Evolutionary conservation across 768 basidiomycete genomes (phyloP), one percentile per base, ranked within the genome.

Genomic region (Phaffia tasmanica): DNA sequence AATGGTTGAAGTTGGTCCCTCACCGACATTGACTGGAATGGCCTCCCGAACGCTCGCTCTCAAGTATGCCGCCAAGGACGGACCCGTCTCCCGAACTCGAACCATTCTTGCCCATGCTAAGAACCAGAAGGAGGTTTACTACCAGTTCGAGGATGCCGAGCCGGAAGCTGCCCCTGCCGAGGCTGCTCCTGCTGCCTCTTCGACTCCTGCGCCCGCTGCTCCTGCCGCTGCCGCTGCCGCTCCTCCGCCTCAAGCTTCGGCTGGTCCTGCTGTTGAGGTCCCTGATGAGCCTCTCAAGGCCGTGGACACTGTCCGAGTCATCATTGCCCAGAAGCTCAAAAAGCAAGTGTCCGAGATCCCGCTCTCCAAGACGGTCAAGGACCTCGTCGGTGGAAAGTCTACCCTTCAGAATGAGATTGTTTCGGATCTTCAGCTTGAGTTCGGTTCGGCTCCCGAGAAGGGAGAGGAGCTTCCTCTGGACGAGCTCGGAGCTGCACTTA

Each of bases 391-490:
- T 32, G 95, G 95, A 70, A 99, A 99, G 78, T 98, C 94, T 21
- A 99, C 95, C 0, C 81, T 99, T 67, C 95, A 98, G 78, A 99
- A 99, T 76, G 95, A 99, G 76, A 97, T 99, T 69, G 80, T 99
- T 54, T 95, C 95, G 57, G 95, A 98, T 74, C 81, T 99, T 49
- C 92, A 95, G 74, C 84, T 89, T 72, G 95, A 99, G 76, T 99
- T 99, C 76, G 73, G 85, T 4, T 88, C 89, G 9, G 90, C 94
- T 1, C 95, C 95, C 0, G 95, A 99, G 80, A 99, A 98, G 80
- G 92, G 89, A 14, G 95, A 99, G 76, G 95, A 99, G 73, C 82
- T 99, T 51, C 87, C 95, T 47, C 83, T 99, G 59, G 92, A 97
- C 72, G 95, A 99, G 75, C 85, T 99, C 14, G 95, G 92, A 51